Evolutionary conservation across 345 rosid species (phyloP).

Genomic region (Kandelia obovata): DNA sequence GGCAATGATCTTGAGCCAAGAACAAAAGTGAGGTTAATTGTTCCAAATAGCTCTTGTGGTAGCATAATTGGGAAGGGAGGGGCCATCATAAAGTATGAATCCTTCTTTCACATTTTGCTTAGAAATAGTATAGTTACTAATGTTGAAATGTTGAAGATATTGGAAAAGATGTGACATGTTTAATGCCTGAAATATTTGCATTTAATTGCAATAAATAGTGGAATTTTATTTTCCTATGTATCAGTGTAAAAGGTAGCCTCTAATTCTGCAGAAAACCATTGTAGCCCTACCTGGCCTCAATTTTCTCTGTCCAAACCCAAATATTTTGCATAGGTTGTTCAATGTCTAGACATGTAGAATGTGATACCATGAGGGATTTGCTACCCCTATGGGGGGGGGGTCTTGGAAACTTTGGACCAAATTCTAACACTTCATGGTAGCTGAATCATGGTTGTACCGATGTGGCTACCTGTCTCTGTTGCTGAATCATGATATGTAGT

Average conservation of each 20-base stretch:
- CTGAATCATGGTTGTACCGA: not conserved
- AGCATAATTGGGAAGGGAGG: constrained; percentile 99
- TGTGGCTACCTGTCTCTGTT: not conserved
- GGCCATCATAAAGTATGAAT: constrained; percentile 80
- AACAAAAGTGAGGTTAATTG: constrained; percentile 81
- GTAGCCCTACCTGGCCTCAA: not conserved
- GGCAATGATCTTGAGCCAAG: constrained; percentile 77
- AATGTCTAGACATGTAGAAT: not conserved
- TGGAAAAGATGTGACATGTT: not conserved
- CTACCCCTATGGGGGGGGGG: not conserved
- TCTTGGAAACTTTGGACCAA: not conserved
- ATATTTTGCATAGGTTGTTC: not conserved
- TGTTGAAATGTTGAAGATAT: not conserved
- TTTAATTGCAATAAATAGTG: not conserved
- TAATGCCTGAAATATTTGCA: not conserved
- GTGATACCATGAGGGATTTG: not conserved
- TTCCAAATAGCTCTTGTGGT: constrained; percentile 95
- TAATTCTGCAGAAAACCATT: not conserved
- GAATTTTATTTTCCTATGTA: too few relatives aligned
- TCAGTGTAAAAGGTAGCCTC: not conserved
- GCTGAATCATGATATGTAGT: not conserved
- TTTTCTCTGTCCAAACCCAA: not conserved
- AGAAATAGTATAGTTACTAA: constrained; percentile 2
- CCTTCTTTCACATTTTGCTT: constrained; percentile 18
- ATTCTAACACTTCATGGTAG: not conserved